phyloP scores from a whole-genome alignment of 768 basidiomycete genomes.

The Russula lepida region DNA sequence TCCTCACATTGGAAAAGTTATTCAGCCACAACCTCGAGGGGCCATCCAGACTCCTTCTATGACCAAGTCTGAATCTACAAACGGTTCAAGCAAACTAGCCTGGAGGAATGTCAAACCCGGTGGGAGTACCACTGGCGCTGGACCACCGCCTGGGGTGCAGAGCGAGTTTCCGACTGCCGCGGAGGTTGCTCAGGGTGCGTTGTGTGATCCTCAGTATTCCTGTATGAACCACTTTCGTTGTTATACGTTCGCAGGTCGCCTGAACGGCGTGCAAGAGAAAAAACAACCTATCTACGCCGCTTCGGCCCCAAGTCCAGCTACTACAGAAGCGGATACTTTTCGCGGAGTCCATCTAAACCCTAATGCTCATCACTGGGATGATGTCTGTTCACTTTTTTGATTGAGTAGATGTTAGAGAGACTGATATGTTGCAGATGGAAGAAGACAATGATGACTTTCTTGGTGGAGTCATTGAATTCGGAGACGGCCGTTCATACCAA shows the following conservation, averaged over 20 bases:
- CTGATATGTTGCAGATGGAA: slow-evolving; percentile 51
- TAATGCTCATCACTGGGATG: slow-evolving; percentile 96
- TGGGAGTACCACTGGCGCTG: slow-evolving; percentile 24
- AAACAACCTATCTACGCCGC: slow-evolving; percentile 40
- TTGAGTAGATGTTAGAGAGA: not conserved
- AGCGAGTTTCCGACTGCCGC: slow-evolving; percentile 94
- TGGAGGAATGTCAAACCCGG: slow-evolving; percentile 59
- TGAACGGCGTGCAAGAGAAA: slow-evolving; percentile 31
- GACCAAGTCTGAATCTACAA: slow-evolving; percentile 23
- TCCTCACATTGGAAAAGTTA: slow-evolving; percentile 54
- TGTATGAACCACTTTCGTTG: not conserved
- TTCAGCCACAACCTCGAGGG: slow-evolving; percentile 53
- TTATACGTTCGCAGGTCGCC: slow-evolving; percentile 17
- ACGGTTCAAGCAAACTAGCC: slow-evolving; percentile 41
- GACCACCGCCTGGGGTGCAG: slow-evolving; percentile 36
- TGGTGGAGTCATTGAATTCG: slow-evolving; percentile 88
- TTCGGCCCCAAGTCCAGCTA: slow-evolving; percentile 48
- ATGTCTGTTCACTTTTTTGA: slow-evolving; percentile 46
- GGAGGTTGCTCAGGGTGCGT: slow-evolving; percentile 81
- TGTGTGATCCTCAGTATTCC: not conserved
- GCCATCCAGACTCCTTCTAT: slow-evolving; percentile 28
- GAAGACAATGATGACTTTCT: slow-evolving; percentile 91
- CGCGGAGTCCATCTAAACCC: slow-evolving; percentile 89
- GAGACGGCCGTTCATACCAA: slow-evolving; percentile 87
- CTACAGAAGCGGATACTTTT: slow-evolving; percentile 89